A percentile compares a stretch with the other conserved stretches of the same genome.
Evolutionary conservation across 768 basidiomycete species (phyloP).

Genomic region (Kwoniella sp.): DNA sequence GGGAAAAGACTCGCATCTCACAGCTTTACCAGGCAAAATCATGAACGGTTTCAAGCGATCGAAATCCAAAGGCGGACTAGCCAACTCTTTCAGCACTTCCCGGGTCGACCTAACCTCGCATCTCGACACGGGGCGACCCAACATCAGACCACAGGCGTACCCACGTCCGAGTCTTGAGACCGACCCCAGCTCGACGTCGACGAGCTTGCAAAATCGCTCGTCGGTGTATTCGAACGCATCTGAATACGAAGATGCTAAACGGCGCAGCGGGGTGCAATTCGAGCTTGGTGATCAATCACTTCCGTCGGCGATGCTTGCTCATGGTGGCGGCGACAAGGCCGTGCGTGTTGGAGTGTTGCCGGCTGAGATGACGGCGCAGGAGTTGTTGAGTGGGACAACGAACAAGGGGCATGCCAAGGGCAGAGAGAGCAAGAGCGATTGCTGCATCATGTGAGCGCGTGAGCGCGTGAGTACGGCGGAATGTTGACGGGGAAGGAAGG

Average conservation of each 20-base stretch:
- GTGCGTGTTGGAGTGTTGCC: conserved; percentile 9
- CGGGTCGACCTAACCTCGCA: conserved; percentile 9
- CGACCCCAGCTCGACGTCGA: conserved; percentile 10
- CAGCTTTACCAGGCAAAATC: conserved; percentile 25
- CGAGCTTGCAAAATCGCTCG: conserved; percentile 17
- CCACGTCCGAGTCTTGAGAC: conserved; percentile 17
- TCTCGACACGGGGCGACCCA: neutral
- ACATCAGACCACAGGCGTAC: neutral
- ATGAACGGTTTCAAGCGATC: conserved; percentile 33
- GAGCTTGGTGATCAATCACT: neutral
- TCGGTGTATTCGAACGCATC: conserved; percentile 17
- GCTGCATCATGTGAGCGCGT: conserved; percentile 22
- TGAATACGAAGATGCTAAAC: conserved; percentile 16
- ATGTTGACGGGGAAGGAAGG: too few species aligned
- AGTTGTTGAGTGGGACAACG: neutral
- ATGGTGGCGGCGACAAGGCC: neutral
- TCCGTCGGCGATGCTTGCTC: neutral
- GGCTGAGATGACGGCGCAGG: conserved; percentile 1
- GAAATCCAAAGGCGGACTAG: conserved; percentile 15
- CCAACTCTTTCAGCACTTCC: neutral
- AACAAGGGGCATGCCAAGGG: conserved; percentile 5
- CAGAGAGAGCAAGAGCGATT: conserved; percentile 37
- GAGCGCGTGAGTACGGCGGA: too few species aligned
- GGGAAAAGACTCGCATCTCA: conserved; percentile 11
- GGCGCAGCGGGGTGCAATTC: conserved; percentile 14